Base-by-base conservation (phyloP, 2,329 filamentous ascomycete species). In the Phialemoniopsis sp. region DNA sequence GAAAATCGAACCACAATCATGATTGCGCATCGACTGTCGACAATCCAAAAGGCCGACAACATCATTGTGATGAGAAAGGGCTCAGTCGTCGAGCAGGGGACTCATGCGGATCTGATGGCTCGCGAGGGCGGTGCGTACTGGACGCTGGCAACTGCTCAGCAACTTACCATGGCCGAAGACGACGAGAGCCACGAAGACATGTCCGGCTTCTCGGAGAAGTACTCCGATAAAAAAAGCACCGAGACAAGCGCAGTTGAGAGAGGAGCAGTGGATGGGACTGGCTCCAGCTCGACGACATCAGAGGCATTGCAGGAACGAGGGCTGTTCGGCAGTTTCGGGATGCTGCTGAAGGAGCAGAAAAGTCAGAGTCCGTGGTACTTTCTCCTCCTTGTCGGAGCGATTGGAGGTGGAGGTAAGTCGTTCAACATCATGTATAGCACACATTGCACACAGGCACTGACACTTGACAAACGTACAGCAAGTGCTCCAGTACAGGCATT, bases 61-160 rank as follows among this genome's bases (percentile, higher is more conserved):
- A 93, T 94, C 39, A 66, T 91, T 6, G 87, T 93, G 2, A 60
- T 93, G 37, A 73, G 81, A 32, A 76, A 82, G 48, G 88, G 88
- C 5, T 62, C 72, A 38, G 74, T 87, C 1, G 71, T 84, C 5
- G 87, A 94, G 58, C 68, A 82, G 49, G 88, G 88, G 1, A 87
- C 76, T 0, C 88, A 94, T 46, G 77, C 87, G 8, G 72, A 77
- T 21, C 71, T 94, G 1, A 67, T 93, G 8, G 58, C 68, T 3
- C 60, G 71, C 19, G 68, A 78, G 6, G 66, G 66, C 2, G 79
- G 85, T 1, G 67, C 85, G 9, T 90, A 90, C 51, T 73, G 72
- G 35, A 72, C 70, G 2, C 70, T 89, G 8, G 85, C 88, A 3
- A 66, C 73, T 34, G 78, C 78, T 8, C 79, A 83, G 46, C 64